A percentile compares a stretch with the other conserved stretches of the same genome.
phyloP scores from a whole-genome alignment of 106 monocot species.

The Dendrobium nobile region DNA sequence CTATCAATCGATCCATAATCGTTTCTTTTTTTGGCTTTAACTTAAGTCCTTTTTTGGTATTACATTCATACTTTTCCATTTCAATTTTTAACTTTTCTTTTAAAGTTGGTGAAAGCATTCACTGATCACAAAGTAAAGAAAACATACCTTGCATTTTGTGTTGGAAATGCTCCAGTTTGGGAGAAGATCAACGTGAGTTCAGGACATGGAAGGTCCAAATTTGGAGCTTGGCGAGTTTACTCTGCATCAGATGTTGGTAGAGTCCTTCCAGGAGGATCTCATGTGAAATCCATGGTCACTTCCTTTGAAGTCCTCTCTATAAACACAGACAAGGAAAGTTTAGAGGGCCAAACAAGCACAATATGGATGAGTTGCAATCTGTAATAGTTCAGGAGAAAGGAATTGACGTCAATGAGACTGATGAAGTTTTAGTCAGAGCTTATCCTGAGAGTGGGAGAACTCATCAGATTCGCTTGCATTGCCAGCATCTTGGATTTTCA shows the following conservation, averaged over 20 bases:
- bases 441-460: constrained; percentile 80
- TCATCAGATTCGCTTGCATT: constrained; percentile 89
- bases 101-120: constrained; percentile 73
- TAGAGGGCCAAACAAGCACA: constrained; percentile 13
- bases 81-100: no score
- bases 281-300: constrained; percentile 65
- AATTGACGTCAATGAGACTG: constrained; percentile 11
- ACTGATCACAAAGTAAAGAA: constrained; percentile 72
- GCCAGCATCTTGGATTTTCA: constrained; percentile 76
- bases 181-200: constrained; percentile 45
- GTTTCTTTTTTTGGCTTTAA: no score
- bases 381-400: constrained; percentile 24
- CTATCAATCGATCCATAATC: no score
- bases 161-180: constrained; percentile 38
- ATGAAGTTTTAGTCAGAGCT: constrained; percentile 58
- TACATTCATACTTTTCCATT: no score
- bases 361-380: constrained; percentile 14
- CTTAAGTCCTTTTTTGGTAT: no score
- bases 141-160: constrained; percentile 67
- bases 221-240: constrained; percentile 89
- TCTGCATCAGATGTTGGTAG: constrained; percentile 44
- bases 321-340: constrained; percentile 27
- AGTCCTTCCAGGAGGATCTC: constrained; percentile 66
- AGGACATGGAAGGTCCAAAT: constrained; percentile 80
- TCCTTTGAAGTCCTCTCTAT: constrained; percentile 48